phyloP scores from a whole-genome alignment of 2,329 filamentous ascomycete genomes.

The Thermomyces lanuginosus region DNA sequence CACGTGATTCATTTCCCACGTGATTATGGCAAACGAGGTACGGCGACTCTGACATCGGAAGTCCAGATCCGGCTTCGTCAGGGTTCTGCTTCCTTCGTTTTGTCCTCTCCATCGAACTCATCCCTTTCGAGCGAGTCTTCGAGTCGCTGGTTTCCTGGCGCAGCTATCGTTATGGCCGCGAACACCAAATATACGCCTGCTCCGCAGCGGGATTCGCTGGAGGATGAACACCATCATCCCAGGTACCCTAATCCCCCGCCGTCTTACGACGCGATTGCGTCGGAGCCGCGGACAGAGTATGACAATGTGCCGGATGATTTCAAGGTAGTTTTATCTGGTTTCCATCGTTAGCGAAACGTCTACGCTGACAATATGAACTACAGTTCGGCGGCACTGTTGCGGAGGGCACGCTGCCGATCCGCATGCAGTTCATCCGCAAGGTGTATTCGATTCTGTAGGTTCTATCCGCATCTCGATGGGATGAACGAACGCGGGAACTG shows the following conservation, averaged over 20 bases:
- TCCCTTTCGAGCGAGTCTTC: too few species aligned
- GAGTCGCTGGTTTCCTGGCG: too few species aligned
- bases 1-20: too few species aligned
- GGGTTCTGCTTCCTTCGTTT: background rate
- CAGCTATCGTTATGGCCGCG: slow-evolving; percentile 60
- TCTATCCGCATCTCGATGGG: background rate
- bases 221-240: too few species aligned
- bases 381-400: slow-evolving; percentile 85
- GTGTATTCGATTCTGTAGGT: slow-evolving; percentile 82
- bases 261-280: slow-evolving; percentile 52
- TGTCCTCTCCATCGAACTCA: background rate
- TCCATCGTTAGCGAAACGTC: background rate
- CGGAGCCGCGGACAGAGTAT: slow-evolving; percentile 59
- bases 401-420: slow-evolving; percentile 86
- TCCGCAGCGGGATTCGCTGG: slow-evolving; percentile 72
- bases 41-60: too few species aligned
- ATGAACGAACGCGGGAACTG: background rate
- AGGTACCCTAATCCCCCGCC: slow-evolving; percentile 64
- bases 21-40: too few species aligned
- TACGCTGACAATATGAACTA: slow-evolving; percentile 4
- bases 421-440: slow-evolving; percentile 93
- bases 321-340: slow-evolving; percentile 43
- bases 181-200: slow-evolving; percentile 71
- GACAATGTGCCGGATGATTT: slow-evolving; percentile 95
- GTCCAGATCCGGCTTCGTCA: too few species aligned